A percentile compares a stretch with the other conserved stretches of the same genome.
phyloP scores from a whole-genome alignment of 495 filamentous ascomycete species.

The Penicillium longicatenatum region DNA sequence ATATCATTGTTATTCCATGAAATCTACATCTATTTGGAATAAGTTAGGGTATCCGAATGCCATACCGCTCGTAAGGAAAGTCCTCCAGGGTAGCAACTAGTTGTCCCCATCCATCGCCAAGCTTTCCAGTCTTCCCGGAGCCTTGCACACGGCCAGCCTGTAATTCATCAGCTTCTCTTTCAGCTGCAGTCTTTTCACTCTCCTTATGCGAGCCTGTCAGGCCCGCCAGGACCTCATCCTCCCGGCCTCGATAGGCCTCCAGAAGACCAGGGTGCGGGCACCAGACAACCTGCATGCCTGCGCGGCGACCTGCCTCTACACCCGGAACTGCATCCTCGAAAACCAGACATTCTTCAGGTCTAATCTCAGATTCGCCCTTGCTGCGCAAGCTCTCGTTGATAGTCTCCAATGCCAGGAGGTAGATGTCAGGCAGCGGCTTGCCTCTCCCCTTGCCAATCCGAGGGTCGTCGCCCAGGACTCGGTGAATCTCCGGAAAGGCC shows the following conservation, averaged over 20 bases:
- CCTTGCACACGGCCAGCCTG: conserved; percentile 47
- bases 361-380: conserved; percentile 66
- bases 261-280: conserved; percentile 80
- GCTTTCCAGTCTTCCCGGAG: conserved; percentile 47
- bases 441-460: conserved; percentile 79
- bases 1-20: too few species aligned
- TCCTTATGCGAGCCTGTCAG: conserved; percentile 68
- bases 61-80: conserved; percentile 75
- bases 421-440: conserved; percentile 96
- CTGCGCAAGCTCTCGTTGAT: conserved; percentile 71
- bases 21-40: too few species aligned
- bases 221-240: conserved; percentile 82
- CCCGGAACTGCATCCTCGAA: conserved; percentile 96
- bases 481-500: conserved; percentile 65
- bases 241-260: conserved; percentile 72
- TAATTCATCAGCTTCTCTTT: conserved; percentile 47
- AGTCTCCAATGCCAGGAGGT: conserved; percentile 78
- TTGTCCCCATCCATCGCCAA: conserved; percentile 75
- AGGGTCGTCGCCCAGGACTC: conserved; percentile 83
- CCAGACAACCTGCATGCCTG: conserved; percentile 96
- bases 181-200: conserved; percentile 48
- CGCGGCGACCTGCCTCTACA: conserved; percentile 85
- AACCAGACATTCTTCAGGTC: conserved; percentile 86
- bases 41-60: conserved; percentile 46
- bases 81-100: conserved; percentile 61